phyloP scores from a whole-genome alignment of 2,329 filamentous ascomycete genomes.

The Botrytis medusae region DNA sequence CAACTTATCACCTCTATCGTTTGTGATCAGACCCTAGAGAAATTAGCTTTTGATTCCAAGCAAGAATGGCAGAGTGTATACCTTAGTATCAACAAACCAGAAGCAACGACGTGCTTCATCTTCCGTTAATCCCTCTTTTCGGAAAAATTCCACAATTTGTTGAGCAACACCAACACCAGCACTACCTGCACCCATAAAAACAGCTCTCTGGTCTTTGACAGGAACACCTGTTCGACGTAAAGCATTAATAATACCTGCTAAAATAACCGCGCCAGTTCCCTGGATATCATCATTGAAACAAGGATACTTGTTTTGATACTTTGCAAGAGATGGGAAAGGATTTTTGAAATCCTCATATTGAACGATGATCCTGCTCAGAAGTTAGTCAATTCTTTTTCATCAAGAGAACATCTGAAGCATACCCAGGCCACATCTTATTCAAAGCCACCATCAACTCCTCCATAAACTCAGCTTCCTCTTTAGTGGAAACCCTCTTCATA shows the following conservation, averaged over 20 bases:
- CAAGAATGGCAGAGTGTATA: conserved; percentile 16
- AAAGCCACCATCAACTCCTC: conserved; percentile 70
- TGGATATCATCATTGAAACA: conserved; percentile 94
- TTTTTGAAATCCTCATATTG: conserved; percentile 78
- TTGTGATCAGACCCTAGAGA: conserved; percentile 63
- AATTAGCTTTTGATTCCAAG: conserved; percentile 8
- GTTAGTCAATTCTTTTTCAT: conserved; percentile 46
- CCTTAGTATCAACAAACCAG: conserved; percentile 67
- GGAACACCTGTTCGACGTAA: conserved; percentile 66
- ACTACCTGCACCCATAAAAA: conserved; percentile 78
- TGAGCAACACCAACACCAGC: conserved; percentile 85
- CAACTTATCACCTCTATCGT: conserved; percentile 68
- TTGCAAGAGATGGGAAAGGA: conserved; percentile 57
- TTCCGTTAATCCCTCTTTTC: conserved; percentile 65
- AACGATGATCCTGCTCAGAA: conserved; percentile 43
- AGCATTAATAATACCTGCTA: conserved; percentile 76
- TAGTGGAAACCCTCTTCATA: conserved; percentile 64
- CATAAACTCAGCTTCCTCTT: conserved; percentile 73
- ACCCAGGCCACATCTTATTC: conserved; percentile 69
- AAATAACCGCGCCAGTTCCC: conserved; percentile 81
- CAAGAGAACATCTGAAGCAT: conserved; percentile 63
- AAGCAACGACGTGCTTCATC: conserved; percentile 68
- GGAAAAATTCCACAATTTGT: conserved; percentile 74
- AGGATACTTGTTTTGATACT: conserved; percentile 70
- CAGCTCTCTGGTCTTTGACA: conserved; percentile 66